Percentiles rank a stretch among this genome's conserved stretches.
Conservation (phyloP, 2,329 filamentous ascomycete genomes). For the Monilinia fructigena region DNA sequence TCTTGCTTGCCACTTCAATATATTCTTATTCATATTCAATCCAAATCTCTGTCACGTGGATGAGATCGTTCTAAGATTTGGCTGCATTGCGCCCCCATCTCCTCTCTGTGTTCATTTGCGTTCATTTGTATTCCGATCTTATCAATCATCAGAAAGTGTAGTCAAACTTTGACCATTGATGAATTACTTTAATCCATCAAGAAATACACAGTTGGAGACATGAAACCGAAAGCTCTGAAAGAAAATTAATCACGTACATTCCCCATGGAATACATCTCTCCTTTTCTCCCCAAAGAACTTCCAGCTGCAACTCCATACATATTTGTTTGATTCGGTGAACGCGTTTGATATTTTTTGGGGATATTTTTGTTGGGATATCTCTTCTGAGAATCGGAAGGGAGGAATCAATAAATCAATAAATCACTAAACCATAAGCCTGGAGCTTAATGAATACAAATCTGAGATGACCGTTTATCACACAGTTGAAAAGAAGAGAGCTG, state of each 20-base stretch:
- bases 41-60: constrained; percentile 3
- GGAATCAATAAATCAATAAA: not conserved
- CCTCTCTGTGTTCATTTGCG: not conserved
- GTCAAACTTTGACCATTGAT: constrained; percentile 15
- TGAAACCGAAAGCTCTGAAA: constrained; percentile 6
- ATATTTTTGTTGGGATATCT: no score
- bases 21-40: not conserved
- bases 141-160: not conserved
- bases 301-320: constrained; percentile 15
- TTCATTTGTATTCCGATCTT: not conserved
- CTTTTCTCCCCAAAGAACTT: constrained; percentile 26
- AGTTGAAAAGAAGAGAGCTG: not conserved
- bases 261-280: constrained; percentile 33
- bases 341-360: not conserved
- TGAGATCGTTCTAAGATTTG: not conserved
- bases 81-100: not conserved
- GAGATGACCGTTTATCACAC: not conserved
- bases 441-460: not conserved
- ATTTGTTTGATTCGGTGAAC: not conserved
- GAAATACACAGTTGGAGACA: not conserved
- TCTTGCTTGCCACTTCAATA: constrained; percentile 9
- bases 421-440: not conserved
- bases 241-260: constrained; percentile 32
- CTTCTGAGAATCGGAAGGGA: not conserved
- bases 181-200: not conserved